These are phyloP conservation scores for Fraxinus baroniana DNA, from an alignment of 305 asterid genomes.

Conservation along the genomic window DNA sequence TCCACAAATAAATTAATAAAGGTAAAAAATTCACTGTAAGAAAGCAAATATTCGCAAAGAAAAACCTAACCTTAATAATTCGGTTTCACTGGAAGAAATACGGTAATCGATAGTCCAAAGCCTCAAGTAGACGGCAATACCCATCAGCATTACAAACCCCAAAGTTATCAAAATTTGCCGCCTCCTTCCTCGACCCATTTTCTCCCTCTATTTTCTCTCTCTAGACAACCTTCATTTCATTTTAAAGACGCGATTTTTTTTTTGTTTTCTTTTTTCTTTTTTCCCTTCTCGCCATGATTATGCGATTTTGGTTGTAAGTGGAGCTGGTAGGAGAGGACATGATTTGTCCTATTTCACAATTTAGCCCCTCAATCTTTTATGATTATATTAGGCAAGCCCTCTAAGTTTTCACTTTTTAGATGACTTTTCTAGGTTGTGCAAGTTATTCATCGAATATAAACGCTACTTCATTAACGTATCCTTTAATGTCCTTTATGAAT, in stretches of 20 bases:
- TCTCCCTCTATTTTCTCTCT: constrained; percentile 4
- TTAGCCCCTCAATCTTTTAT: neutral
- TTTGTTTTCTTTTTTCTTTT: neutral
- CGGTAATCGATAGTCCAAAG: constrained; percentile 75
- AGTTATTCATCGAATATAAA: neutral
- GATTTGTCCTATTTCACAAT: neutral
- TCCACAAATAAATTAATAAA: neutral
- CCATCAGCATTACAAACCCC: constrained; percentile 58
- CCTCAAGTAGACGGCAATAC: constrained; percentile 61
- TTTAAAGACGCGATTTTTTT: neutral
- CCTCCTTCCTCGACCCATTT: constrained; percentile 54
- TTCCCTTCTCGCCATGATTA: neutral
- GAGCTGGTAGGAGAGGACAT: neutral
- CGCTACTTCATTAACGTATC: neutral
- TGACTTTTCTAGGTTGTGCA: neutral
- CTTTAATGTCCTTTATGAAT: neutral
- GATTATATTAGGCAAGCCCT: neutral
- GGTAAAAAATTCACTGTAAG: neutral
- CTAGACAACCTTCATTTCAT: neutral
- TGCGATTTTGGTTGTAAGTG: neutral
- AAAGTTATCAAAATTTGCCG: constrained; percentile 40
- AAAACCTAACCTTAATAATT: constrained; percentile 52
- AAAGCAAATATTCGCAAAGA: neutral
- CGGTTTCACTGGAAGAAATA: constrained; percentile 55
- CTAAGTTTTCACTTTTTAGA: neutral